Evolutionary conservation across 2,329 filamentous ascomycete genomes (phyloP), one percentile per base, ranked within the genome.

Genomic region (Penicillium hordei): DNA sequence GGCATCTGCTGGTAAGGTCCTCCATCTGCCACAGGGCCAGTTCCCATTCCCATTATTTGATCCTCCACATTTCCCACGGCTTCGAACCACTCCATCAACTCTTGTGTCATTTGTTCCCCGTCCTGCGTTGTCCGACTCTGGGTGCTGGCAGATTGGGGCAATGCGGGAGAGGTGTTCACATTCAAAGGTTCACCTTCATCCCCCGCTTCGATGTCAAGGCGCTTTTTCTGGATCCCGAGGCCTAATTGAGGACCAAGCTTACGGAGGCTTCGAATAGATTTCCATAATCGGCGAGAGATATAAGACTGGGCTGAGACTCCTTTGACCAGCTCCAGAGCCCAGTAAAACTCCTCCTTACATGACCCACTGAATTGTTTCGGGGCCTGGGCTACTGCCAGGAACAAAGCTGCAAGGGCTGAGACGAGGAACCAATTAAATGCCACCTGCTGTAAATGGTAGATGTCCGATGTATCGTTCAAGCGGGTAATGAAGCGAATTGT

Each of bases 381-480:
- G 1, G 83, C 83, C 69, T 88, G 85, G 8, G 82, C 83, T 2
- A 87, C 84, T 0, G 85, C 84, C 1, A 88, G 76, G 65, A 88
- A 86, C 1, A 88, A 72, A 0, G 86, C 85, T 1, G 84, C 85
- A 5, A 88, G 73, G 0, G 84, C 85, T 5, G 83, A 84, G 3
- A 86, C 82, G 40, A 88, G 76, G 68, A 88, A 88, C 68, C 86
- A 86, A 67, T 88, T 87, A 75, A 87, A 88, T 51, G 84, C 78
- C 5, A 84, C 80, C 65, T 88, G 85, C 60, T 87, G 84, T 9
- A 81, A 79, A 43, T 79, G 79, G 70, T 88, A 88, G 19, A 88
- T 83, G 61, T 86, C 82, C 0, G 82, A 82, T 0, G 82, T 86
- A 57, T 83, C 81, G 62, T 86, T 86, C 60, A 87, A 78, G 45